Base-by-base conservation (phyloP, 352 stramenopile genomes). In the Phytophthora aleatoria region DNA sequence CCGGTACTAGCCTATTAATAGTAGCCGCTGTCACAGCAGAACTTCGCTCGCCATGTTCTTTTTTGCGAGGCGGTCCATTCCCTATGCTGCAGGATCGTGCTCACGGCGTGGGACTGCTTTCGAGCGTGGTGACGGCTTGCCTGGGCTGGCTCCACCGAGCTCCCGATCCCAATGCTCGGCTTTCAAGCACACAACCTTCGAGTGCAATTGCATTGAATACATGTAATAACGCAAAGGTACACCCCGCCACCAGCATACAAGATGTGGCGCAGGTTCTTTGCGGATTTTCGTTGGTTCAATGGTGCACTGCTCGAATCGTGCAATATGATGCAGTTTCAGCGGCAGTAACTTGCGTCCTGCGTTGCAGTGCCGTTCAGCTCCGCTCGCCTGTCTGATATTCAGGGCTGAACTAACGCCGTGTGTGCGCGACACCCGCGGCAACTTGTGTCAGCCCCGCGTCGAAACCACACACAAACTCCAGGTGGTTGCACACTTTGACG, bases 71-170 rank as follows among this genome's bases (percentile, higher is more conserved):
- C 24, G 9, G 26, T 41, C 16, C 27, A 39, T 57, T 61, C 63
- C 45, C 63, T 71, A 71, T 70, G 50, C 41, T 58, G 53, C 38
- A 47, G 10, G 42, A 62, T 61, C 63, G 63, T 20, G 20, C 20
- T 20, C 20, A 20, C 20, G 20, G 20, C 20, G 20, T 71, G 50
- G 62, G 56, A 65, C 61, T 38, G 1, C 36, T 15, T 26, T 27
- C 58, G 41, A 36, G 24, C 45, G 50, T 41, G 31, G n/a, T 35
- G 26, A 26, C 26, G 1, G n/a, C 26, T 53, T 59, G 49, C 5
- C 31, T 12, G 3, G 35, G 27, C 62, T 60, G 55, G 38, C 62
- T 61, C 55, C 55, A 65, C 47, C 47, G 48, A 64, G 53, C 38
- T 44, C 42, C 49, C 42, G 43, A 67, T 45, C 53, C 30, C 60